Evolutionary conservation across 1,284 basidiomycete species (phyloP).

Genomic region (Gymnopus androsaceus): DNA sequence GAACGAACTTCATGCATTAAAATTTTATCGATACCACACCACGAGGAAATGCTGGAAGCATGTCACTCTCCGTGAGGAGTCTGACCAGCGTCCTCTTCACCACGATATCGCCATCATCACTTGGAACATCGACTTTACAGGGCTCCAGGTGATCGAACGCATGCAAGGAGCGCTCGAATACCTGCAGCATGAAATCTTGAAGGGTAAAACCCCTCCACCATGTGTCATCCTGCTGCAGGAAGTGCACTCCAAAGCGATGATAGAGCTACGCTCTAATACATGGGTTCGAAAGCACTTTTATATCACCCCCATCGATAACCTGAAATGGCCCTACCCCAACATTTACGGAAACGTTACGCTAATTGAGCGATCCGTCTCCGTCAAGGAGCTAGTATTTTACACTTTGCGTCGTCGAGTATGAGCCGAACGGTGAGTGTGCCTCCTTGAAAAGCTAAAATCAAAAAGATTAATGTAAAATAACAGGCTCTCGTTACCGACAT

Average conservation of each 20-base stretch:
- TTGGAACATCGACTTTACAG: constrained; percentile 67
- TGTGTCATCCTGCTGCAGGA: constrained; percentile 70
- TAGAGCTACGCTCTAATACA: constrained; percentile 46
- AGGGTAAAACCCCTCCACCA: constrained; percentile 47
- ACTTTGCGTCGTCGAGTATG: constrained; percentile 52
- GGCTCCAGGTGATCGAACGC: constrained; percentile 39
- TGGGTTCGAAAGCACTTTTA: constrained; percentile 66
- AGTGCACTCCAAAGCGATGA: constrained; percentile 47
- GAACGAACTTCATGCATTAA: constrained; percentile 29
- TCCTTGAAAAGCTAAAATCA: background rate
- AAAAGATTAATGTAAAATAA: background rate
- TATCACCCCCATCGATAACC: constrained; percentile 51
- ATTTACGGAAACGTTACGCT: constrained; percentile 67
- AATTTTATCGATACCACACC: constrained; percentile 37
- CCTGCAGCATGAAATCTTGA: constrained; percentile 52
- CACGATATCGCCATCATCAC: constrained; percentile 53
- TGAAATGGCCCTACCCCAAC: constrained; percentile 51
- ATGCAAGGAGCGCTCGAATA: constrained; percentile 51
- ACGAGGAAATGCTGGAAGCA: constrained; percentile 42
- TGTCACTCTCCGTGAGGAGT: constrained; percentile 12
- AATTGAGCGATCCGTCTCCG: constrained; percentile 54
- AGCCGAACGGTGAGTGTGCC: constrained; percentile 21
- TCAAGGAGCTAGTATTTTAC: constrained; percentile 47
- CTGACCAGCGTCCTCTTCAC: constrained; percentile 35
- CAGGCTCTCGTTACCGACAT: constrained; percentile 58